Evolutionary conservation across 345 rosid species (phyloP).

Genomic region (Corchorus capsularis): DNA sequence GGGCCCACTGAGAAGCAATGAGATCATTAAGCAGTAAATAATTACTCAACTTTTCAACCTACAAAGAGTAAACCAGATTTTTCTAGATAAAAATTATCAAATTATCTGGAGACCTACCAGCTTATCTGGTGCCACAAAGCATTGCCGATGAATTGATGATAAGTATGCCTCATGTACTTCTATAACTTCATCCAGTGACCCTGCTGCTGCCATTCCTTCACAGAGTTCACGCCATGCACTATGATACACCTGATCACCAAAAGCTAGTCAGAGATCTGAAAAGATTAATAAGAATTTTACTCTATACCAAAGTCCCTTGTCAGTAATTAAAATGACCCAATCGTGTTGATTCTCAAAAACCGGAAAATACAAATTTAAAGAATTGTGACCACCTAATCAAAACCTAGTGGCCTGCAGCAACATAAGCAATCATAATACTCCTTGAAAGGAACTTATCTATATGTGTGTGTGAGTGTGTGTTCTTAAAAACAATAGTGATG

Average conservation of each 20-base stretch:
- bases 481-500: background rate
- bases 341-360: background rate
- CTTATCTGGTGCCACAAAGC: constrained; percentile 96
- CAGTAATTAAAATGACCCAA: background rate
- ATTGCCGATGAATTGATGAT: constrained; percentile 90
- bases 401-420: constrained; percentile 3
- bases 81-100: constrained; percentile 10
- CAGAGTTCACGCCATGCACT: constrained; percentile 96
- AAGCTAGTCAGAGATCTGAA: constrained; percentile 24
- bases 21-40: constrained; percentile 17
- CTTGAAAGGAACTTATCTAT: constrained; percentile 7
- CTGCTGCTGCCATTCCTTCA: constrained; percentile 85
- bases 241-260: constrained; percentile 81
- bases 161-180: constrained; percentile 95
- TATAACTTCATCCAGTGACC: constrained; percentile 91
- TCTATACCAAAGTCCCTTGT: no score
- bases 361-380: background rate
- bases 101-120: constrained; percentile 49
- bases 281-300: no score
- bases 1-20: constrained; percentile 67
- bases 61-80: constrained; percentile 12
- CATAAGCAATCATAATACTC: constrained; percentile 3
- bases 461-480: background rate
- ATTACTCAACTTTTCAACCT: constrained; percentile 13
- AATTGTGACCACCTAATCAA: background rate